Evolutionary conservation across 768 basidiomycete species (phyloP).

Genomic region (Mycena vitilis): DNA sequence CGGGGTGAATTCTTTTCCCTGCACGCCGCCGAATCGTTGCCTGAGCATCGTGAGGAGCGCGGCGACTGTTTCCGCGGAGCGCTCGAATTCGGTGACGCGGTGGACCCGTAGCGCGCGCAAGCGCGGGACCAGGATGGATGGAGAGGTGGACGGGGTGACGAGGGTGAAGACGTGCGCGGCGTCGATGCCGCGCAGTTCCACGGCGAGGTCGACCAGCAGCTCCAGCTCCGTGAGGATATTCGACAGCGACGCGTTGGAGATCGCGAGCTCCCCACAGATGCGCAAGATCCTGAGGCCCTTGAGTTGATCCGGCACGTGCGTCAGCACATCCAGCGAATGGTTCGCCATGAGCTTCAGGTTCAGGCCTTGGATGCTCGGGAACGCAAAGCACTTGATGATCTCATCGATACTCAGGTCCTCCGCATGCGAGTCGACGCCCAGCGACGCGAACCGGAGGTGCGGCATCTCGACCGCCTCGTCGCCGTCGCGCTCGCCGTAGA

Average conservation of each 20-base stretch:
- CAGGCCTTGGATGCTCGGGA: slow-evolving; percentile 12
- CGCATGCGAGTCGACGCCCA: background rate
- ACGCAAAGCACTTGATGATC: background rate
- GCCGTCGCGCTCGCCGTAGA: background rate
- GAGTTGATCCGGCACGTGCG: background rate
- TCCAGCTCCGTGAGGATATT: slow-evolving; percentile 2
- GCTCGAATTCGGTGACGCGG: slow-evolving; percentile 1
- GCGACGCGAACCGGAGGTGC: slow-evolving; percentile 2
- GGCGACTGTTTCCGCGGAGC: background rate
- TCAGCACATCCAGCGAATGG: background rate
- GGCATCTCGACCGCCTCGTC: slow-evolving; percentile 1
- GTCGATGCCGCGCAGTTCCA: slow-evolving; percentile 3
- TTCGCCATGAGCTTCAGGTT: background rate
- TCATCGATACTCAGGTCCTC: background rate
- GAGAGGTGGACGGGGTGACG: background rate
- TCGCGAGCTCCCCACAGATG: background rate
- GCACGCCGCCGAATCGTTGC: background rate
- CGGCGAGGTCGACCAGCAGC: background rate
- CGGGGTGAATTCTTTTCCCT: background rate
- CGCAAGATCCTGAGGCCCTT: slow-evolving; percentile 8
- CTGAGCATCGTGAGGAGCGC: slow-evolving; percentile 1
- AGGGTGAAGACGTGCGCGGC: background rate
- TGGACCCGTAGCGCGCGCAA: slow-evolving; percentile 6
- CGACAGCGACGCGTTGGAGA: slow-evolving; percentile 5
- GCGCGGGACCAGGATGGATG: background rate